Percentiles rank a stretch among this genome's conserved stretches.
Evolutionary conservation across 2,329 filamentous ascomycete genomes (phyloP).

Genomic region (Aspergillus costaricaensis): DNA sequence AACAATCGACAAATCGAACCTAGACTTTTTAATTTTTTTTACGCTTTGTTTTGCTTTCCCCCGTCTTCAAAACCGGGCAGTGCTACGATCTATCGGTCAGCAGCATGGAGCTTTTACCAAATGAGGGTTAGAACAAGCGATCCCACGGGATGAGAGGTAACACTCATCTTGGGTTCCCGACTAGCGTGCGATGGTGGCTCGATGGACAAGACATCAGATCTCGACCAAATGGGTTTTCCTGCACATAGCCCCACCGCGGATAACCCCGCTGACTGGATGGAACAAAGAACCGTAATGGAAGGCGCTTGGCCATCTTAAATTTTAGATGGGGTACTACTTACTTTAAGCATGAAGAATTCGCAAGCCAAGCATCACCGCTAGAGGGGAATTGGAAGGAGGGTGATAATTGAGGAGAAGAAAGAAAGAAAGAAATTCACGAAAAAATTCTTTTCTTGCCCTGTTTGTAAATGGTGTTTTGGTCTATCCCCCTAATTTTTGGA

Average conservation of each 20-base stretch:
- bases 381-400: not conserved
- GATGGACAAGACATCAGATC: not conserved
- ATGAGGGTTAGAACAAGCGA: conserved; percentile 6
- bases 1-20: not conserved
- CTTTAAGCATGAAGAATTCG: not conserved
- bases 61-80: not conserved
- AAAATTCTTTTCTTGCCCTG: not conserved
- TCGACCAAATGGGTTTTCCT: not conserved
- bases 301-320: not conserved
- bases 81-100: not conserved
- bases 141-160: not conserved
- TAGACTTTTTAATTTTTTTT: not conserved
- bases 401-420: not conserved
- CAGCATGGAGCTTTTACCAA: not conserved
- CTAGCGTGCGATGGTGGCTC: conserved; percentile 1
- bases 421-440: not conserved
- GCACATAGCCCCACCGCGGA: conserved; percentile 5
- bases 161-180: not conserved
- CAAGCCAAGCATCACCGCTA: not conserved
- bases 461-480: not conserved
- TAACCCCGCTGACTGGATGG: conserved; percentile 8
- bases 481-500: not conserved
- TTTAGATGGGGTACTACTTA: not conserved
- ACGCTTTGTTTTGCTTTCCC: not conserved
- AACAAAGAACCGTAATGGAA: conserved; percentile 4